Evolutionary conservation across 129 eudicot genomes (phyloP), one percentile per base, ranked within the genome.

Genomic region (Lactuca saligna): DNA sequence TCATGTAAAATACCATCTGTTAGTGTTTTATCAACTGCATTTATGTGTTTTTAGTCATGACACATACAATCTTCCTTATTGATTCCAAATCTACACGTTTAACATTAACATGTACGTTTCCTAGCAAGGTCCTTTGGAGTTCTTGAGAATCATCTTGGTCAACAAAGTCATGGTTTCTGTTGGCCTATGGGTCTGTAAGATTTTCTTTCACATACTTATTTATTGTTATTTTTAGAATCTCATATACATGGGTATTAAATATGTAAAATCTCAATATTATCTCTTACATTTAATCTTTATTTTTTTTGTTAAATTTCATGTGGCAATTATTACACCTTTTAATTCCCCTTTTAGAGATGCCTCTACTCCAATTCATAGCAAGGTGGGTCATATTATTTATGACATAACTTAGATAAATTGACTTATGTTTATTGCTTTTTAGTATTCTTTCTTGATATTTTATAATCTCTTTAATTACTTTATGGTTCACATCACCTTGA

Each of bases 141-240:
- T 34, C 99, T 97, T 39, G 97, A 97, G 48, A 94, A 90, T 79
- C 97, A 94, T 90, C 89, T 94, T 78, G 99, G 99, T 66, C 99
- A 94, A 77, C 99, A 94, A 70, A 94, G 96, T 86, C 94, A 94
- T 85, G 97, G 99, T 56, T 94, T 90, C 67, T 91, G 97, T 17
- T 94, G 97, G 99, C 99, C 97, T 94, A 87, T 83, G 99, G 97
- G 63, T 85, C 99, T 65, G 99, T 94, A 85, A 82, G 89, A 59
- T 61, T 65, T 10, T 57, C 56, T n/a, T 68, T 66, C 35, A 44
- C 33, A 8, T 42, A 58, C 34, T 20, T 14, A 5, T 66, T 10
- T 20, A 57, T 17, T 44, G 9, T 17, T 44, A 20, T 15, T 25
- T 75, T 20, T 25, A 20, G 13, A 11, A 59, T 8, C 14, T 55